Evolutionary conservation across 495 filamentous ascomycete genomes (phyloP).

Genomic region (Mytilinidion resinicola): DNA sequence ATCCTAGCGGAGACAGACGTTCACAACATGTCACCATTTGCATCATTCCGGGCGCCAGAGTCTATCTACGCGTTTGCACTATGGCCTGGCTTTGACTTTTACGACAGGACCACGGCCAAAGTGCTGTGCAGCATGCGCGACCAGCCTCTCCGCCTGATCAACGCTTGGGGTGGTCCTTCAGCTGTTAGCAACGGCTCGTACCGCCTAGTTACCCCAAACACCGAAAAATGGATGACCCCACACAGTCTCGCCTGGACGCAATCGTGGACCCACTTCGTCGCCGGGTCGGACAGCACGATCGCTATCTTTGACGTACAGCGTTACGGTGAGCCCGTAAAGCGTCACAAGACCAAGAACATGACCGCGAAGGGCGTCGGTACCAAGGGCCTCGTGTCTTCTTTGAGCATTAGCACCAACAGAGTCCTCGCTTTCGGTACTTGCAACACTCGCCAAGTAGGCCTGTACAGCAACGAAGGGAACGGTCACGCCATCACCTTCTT

Average conservation of each 20-base stretch:
- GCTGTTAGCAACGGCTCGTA: constrained; percentile 39
- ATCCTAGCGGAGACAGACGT: constrained; percentile 54
- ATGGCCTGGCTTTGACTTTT: constrained; percentile 66
- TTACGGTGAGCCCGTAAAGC: constrained; percentile 54
- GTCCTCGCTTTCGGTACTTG: constrained; percentile 79
- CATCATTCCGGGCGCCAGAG: constrained; percentile 54
- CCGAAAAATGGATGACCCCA: constrained; percentile 72
- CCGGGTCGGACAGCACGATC: constrained; percentile 67
- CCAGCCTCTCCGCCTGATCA: constrained; percentile 71
- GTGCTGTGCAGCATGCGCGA: constrained; percentile 61
- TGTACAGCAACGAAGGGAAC: constrained; percentile 64
- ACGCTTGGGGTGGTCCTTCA: constrained; percentile 38
- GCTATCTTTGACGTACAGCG: constrained; percentile 72
- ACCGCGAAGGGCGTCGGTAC: constrained; percentile 63
- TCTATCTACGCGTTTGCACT: constrained; percentile 64
- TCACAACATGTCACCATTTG: constrained; percentile 51
- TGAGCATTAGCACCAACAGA: constrained; percentile 46
- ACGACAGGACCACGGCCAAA: constrained; percentile 58
- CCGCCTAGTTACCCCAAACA: constrained; percentile 63
- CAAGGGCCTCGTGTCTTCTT: constrained; percentile 71
- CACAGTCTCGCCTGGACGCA: constrained; percentile 65
- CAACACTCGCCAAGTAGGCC: constrained; percentile 64
- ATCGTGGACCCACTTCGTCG: constrained; percentile 57
- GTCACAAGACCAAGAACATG: constrained; percentile 59
- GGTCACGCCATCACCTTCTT: constrained; percentile 67